phyloP scores from a whole-genome alignment of 2,329 filamentous ascomycete genomes.

The Colletotrichum spinosum region DNA sequence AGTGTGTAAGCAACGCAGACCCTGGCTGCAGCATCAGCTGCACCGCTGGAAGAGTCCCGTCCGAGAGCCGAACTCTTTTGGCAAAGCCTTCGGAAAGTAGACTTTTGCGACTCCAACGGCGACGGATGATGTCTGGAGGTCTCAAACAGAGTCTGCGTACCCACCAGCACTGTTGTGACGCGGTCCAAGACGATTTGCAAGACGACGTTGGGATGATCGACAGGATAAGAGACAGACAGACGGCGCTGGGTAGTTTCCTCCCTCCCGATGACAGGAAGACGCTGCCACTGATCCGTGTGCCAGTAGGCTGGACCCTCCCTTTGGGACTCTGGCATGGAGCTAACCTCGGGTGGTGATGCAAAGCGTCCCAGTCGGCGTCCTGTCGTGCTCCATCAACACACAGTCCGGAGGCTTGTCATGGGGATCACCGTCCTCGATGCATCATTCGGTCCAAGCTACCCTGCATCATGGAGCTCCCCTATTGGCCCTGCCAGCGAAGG shows the following conservation, averaged over 20 bases:
- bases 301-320: background rate
- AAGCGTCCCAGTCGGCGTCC: slow-evolving; percentile 23
- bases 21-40: slow-evolving; percentile 16
- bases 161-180: slow-evolving; percentile 27
- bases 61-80: slow-evolving; percentile 11
- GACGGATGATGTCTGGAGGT: slow-evolving; percentile 19
- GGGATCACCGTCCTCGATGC: slow-evolving; percentile 33
- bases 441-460: slow-evolving; percentile 27
- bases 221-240: background rate
- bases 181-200: slow-evolving; percentile 8
- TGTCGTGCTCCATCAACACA: background rate
- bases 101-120: slow-evolving; percentile 17
- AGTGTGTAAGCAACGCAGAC: slow-evolving; percentile 1
- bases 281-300: background rate
- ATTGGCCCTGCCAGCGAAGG: slow-evolving; percentile 10
- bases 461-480: slow-evolving; percentile 7
- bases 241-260: background rate
- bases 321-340: background rate
- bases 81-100: background rate
- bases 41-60: slow-evolving; percentile 20
- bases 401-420: slow-evolving; percentile 17
- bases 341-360: slow-evolving; percentile 24
- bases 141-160: slow-evolving; percentile 8
- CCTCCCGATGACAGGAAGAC: slow-evolving; percentile 7
- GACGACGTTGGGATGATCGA: slow-evolving; percentile 16